Evolutionary conservation across 192 early-diverging fungal genomes (phyloP).

Genomic region (Coemansia sp.): DNA sequence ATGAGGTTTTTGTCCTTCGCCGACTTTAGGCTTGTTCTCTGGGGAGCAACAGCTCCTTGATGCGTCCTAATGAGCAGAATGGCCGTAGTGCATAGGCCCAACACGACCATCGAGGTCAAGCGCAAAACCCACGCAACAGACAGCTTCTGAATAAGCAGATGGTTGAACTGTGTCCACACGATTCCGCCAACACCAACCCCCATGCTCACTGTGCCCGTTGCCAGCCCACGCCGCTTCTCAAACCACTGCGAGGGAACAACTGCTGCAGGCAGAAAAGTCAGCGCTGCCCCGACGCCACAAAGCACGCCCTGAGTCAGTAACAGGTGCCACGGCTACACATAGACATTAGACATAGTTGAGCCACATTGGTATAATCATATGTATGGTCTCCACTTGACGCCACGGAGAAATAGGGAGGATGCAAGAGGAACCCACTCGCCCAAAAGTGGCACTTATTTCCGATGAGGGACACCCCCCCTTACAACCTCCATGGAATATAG

Average conservation of each 20-base stretch:
- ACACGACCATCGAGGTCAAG: slow-evolving; percentile 47
- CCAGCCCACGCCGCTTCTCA: slow-evolving; percentile 51
- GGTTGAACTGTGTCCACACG: slow-evolving; percentile 55
- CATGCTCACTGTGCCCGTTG: slow-evolving; percentile 52
- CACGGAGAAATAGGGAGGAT: background rate
- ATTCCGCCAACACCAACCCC: slow-evolving; percentile 72
- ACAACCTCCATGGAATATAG: too few relatives aligned
- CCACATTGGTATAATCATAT: too few relatives aligned
- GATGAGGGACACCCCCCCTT: too few relatives aligned
- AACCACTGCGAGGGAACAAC: slow-evolving; percentile 55
- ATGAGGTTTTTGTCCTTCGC: slow-evolving; percentile 18
- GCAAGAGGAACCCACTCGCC: too few relatives aligned
- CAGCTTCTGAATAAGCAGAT: slow-evolving; percentile 48
- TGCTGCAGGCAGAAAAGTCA: slow-evolving; percentile 47
- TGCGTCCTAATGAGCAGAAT: slow-evolving; percentile 38
- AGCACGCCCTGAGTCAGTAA: slow-evolving; percentile 56
- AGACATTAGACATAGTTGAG: too few relatives aligned
- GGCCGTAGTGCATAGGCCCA: slow-evolving; percentile 19
- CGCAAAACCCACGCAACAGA: slow-evolving; percentile 60
- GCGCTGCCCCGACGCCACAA: slow-evolving; percentile 48
- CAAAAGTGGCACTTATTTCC: too few relatives aligned
- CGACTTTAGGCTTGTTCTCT: background rate
- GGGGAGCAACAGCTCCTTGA: background rate
- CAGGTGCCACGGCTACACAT: slow-evolving; percentile 56
- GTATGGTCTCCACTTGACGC: too few relatives aligned